Evolutionary conservation across 2,329 filamentous ascomycete genomes (phyloP).

Genomic region (Aspergillus thermomutatus): DNA sequence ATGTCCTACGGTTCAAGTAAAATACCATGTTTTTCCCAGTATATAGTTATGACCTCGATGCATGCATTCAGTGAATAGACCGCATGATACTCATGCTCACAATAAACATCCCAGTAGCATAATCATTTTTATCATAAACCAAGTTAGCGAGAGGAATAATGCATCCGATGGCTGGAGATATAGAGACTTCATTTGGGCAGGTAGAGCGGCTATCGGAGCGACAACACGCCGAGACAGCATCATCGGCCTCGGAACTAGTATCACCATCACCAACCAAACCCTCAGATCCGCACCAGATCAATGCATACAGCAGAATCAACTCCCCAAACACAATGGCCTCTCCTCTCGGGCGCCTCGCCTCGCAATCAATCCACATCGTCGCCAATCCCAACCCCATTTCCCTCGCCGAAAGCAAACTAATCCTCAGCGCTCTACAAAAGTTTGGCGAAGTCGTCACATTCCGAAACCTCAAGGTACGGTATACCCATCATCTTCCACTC

Average conservation of each 20-base stretch:
- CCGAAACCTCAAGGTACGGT: conserved; percentile 32
- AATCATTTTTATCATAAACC: not conserved
- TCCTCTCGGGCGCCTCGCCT: conserved; percentile 11
- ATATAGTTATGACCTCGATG: not conserved
- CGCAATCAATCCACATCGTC: conserved; percentile 30
- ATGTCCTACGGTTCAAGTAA: not conserved
- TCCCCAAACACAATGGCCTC: conserved; percentile 10
- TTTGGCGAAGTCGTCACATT: conserved; percentile 42
- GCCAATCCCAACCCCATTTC: conserved; percentile 25
- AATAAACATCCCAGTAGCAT: not conserved
- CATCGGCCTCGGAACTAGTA: no score
- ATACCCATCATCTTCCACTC: not conserved
- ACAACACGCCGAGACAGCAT: not conserved
- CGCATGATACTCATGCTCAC: not conserved
- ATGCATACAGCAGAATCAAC: not conserved
- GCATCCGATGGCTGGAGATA: not conserved
- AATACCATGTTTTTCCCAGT: not conserved
- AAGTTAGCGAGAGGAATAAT: no score
- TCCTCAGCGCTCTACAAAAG: conserved; percentile 38
- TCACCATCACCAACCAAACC: conserved; percentile 6
- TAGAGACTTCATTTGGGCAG: not conserved
- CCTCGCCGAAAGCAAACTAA: conserved; percentile 31
- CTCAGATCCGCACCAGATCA: not conserved
- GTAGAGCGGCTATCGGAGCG: not conserved
- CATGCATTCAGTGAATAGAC: not conserved